Conservation (phyloP, 805 yeast genomes). For the Yamadazyma akitaensis region DNA sequence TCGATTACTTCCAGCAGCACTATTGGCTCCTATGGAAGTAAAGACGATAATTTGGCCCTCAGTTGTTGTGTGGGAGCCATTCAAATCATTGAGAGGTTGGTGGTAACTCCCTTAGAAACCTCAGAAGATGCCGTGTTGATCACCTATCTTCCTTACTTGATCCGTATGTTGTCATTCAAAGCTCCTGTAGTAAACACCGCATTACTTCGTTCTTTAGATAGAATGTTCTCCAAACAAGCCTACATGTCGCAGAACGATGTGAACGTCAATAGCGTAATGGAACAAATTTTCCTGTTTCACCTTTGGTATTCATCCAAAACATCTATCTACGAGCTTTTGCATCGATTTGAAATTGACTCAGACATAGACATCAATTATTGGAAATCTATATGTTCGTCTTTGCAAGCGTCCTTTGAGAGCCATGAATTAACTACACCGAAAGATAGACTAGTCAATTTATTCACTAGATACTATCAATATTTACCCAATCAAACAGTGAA, state of each 20-base stretch:
- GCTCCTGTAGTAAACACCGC: conserved; percentile 39
- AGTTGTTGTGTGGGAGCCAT: conserved; percentile 39
- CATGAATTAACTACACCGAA: conserved; percentile 41
- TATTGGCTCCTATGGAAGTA: conserved; percentile 4
- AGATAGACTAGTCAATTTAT: conserved; percentile 40
- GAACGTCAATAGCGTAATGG: conserved; percentile 8
- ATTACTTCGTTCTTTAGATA: conserved; percentile 37
- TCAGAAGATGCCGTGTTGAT: conserved; percentile 17
- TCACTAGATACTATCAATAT: conserved; percentile 33
- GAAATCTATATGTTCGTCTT: conserved; percentile 32
- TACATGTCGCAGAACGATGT: conserved; percentile 15
- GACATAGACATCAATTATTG: conserved; percentile 30
- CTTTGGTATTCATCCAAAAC: conserved; percentile 37
- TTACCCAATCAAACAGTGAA: conserved; percentile 37
- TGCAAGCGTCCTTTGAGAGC: conserved; percentile 29
- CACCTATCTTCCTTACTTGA: conserved; percentile 30
- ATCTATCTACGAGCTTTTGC: conserved; percentile 41
- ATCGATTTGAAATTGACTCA: conserved; percentile 19
- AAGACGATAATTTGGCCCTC: conserved; percentile 10
- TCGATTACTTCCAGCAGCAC: conserved; percentile 11
- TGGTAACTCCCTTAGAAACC: conserved; percentile 13
- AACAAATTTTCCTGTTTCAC: conserved; percentile 32
- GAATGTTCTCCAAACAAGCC: conserved; percentile 31
- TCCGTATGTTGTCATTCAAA: conserved; percentile 29
- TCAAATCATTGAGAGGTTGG: conserved; percentile 30